A percentile compares a stretch with the other conserved stretches of the same genome.
These are phyloP conservation scores for Kwoniella sp. DNA, from an alignment of 768 basidiomycete species.

Conservation along the genomic window DNA sequence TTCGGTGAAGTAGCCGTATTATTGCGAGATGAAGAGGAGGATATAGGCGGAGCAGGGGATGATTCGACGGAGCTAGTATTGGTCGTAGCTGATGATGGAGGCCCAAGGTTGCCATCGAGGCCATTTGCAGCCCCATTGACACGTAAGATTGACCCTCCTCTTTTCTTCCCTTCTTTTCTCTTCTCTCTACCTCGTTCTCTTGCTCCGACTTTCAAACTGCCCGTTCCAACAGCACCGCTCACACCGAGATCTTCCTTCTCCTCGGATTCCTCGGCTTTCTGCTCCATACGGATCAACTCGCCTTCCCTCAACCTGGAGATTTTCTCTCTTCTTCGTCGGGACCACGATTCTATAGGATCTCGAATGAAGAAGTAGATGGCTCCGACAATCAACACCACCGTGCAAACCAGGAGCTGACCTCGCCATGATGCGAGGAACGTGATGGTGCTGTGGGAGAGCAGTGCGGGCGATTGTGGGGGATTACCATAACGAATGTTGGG, in stretches of 20 bases:
- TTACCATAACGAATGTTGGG: slow-evolving; percentile 8
- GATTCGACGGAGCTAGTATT: slow-evolving; percentile 23
- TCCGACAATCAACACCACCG: slow-evolving; percentile 37
- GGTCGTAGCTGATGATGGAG: background rate
- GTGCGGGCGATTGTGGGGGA: slow-evolving; percentile 17
- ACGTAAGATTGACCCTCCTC: slow-evolving; percentile 21
- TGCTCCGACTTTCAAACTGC: slow-evolving; percentile 7
- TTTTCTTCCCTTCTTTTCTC: slow-evolving; percentile 23
- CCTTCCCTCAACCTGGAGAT: slow-evolving; percentile 25
- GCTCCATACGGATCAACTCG: slow-evolving; percentile 33
- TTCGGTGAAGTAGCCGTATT: slow-evolving; percentile 2
- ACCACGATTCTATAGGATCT: slow-evolving; percentile 31
- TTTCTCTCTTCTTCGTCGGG: slow-evolving; percentile 24
- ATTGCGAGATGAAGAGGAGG: background rate
- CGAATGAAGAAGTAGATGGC: slow-evolving; percentile 42
- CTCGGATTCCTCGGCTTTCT: slow-evolving; percentile 20
- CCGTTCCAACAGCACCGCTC: slow-evolving; percentile 1
- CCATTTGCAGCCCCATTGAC: background rate
- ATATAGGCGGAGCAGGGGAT: slow-evolving; percentile 12
- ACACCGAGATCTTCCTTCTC: slow-evolving; percentile 9
- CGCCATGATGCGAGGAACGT: slow-evolving; percentile 48
- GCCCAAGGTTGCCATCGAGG: background rate
- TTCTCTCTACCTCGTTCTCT: slow-evolving; percentile 27
- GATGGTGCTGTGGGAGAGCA: slow-evolving; percentile 38
- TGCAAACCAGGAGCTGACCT: slow-evolving; percentile 48